Evolutionary conservation across 1,284 basidiomycete genomes (phyloP), one percentile per base, ranked within the genome.

Genomic region (Volvariella surrecta): DNA sequence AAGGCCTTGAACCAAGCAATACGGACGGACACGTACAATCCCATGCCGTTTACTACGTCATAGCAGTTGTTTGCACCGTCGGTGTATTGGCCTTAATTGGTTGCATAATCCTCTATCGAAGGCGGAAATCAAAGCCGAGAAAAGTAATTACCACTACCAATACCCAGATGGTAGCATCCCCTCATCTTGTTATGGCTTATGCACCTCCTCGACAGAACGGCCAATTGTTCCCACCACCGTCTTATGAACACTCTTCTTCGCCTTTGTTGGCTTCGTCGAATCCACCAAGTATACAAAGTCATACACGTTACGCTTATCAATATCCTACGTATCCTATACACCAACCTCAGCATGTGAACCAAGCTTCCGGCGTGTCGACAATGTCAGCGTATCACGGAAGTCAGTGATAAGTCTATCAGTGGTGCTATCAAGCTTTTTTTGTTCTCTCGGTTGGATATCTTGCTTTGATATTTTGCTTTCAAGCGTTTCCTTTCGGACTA

Each of bases 31-130:
- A 11, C 6, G 34, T 6, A 35, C 6, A 11, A 6, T 28, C 24
- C 11, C 6, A 40, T 4, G 32, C 45, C 19, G 31, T 50, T 6
- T 48, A 48, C 45, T 49, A 46, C 19, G 47, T 52, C 24, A 34
- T 43, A 9, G 47, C 43, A n/a, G 32, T 34, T 3, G 39, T 47
- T 17, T 13, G 42, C 2, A 34, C 43, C 11, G 46, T 49, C 19
- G 18, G 31, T 3, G 21, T 48, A 13, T 7, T 50, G 13, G 30
- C 31, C 10, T 37, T 16, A 2, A 7, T 47, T 24, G 45, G 45
- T 13, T 28, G 47, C 13, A 45, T 47, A 32, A 35, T 44, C 8
- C 41, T 52, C 2, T 49, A 37, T 22, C 43, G 43, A 2, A 39
- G 24, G 22, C 44, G 37, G 35, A 45, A 41, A 43, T 2, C 22